These are phyloP conservation scores for Yamagishiella unicocca DNA, from an alignment of 139 green algal genomes.

Conservation along the genomic window DNA sequence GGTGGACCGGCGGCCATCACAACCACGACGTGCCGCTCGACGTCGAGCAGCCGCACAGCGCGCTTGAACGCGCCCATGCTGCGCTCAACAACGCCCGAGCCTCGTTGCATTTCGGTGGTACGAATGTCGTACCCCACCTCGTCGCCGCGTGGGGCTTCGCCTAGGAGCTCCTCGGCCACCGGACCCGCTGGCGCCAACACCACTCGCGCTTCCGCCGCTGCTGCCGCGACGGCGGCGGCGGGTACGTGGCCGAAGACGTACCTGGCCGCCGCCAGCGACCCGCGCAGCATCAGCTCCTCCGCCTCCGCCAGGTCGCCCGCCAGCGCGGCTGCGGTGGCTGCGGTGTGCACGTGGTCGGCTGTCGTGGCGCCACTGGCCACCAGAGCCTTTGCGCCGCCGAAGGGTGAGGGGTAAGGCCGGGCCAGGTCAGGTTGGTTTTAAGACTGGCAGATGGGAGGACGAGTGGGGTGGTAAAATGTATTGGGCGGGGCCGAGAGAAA, in stretches of 20 bases:
- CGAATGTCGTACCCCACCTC: background rate
- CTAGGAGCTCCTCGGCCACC: background rate
- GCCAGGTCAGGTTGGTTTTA: background rate
- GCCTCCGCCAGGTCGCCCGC: constrained; percentile 6
- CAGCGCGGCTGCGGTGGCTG: constrained; percentile 13
- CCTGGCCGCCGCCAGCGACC: background rate
- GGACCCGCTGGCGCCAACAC: background rate
- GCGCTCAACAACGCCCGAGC: too few species aligned
- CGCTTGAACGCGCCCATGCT: background rate
- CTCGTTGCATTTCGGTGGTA: background rate
- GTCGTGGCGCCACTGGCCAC: constrained; percentile 10
- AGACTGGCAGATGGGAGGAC: background rate
- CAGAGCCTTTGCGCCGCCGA: background rate
- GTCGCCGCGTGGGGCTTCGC: too few species aligned
- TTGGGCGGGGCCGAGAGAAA: too few species aligned
- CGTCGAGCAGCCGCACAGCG: background rate
- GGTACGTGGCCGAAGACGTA: constrained; percentile 2
- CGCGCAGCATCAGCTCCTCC: constrained; percentile 36
- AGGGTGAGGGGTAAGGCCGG: background rate
- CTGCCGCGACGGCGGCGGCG: background rate
- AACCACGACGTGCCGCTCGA: constrained; percentile 8
- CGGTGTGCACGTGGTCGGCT: constrained; percentile 16
- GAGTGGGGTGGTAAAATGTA: too few species aligned
- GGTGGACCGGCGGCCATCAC: background rate
- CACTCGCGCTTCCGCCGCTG: background rate